Evolutionary conservation across 2,329 filamentous ascomycete species (phyloP), one percentile per base, ranked within the genome.

Genomic region (Aspergillus texensis): DNA sequence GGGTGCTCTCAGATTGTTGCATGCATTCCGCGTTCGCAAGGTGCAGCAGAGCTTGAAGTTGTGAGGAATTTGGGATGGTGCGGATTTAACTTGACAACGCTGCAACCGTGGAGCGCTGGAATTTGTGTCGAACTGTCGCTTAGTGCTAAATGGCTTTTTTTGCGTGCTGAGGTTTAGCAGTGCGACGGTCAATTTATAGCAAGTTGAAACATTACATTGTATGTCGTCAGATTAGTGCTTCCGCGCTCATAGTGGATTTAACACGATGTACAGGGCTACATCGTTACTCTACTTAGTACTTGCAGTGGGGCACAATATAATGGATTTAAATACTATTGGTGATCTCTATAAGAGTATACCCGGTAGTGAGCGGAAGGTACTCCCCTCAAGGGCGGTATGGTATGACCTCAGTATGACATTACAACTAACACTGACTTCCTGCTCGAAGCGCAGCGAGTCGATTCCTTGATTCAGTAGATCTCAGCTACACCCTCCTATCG

Each of bases 41-140:
- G 87, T 45, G 79, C 84, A 30, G 81, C 85, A 63, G 88, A 91
- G 66, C 82, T 86, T 62, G 87, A 89, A 70, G 83, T 88, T 63
- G 83, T 91, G 73, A 92, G 91, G 77, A 94, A 93, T 72, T 86
- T 97, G 58, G 91, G 93, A 76, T 97, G 94, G 94, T 94, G 96
- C 68, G 94, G 94, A 61, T 97, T 97, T 75, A 91, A 92, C 74
- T 85, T 94, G 69, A 89, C 88, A 57, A 94, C 91, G 28, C 84
- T 97, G 50, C 89, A 93, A 70, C 86, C 88, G 70, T 97, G 93
- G 90, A 85, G 64, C 53, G 43, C 62, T 24, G 54, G 87, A 19
- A 81, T 83, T 53, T 83, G 84, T 45, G 76, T 77, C 55, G 80
- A 79, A 54, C 87, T 91, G 67, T 85, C 89, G 59, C 88, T 91